Evolutionary conservation across 768 basidiomycete genomes (phyloP).

Genomic region (Leucocoprinus sp.): DNA sequence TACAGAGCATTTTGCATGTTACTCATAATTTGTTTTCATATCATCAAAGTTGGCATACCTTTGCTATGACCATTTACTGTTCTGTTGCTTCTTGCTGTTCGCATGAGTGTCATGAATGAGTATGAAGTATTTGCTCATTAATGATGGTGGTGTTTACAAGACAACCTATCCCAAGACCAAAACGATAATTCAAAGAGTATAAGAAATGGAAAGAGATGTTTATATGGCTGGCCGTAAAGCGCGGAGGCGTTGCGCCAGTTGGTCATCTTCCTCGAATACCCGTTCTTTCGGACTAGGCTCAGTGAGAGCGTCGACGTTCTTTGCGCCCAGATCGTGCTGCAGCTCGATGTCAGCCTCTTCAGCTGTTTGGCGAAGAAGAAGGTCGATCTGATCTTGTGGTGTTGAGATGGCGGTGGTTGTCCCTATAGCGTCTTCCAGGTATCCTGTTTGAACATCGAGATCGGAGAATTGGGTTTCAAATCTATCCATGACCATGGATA

Average conservation of each 20-base stretch:
- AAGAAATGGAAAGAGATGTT: conserved; percentile 1
- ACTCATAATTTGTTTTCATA: neutral
- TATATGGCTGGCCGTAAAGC: conserved; percentile 77
- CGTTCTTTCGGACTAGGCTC: conserved; percentile 42
- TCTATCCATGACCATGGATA: conserved; percentile 98
- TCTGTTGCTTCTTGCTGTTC: neutral
- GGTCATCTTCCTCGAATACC: conserved; percentile 68
- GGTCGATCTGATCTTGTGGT: conserved; percentile 95
- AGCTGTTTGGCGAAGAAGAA: conserved; percentile 85
- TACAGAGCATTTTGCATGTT: neutral
- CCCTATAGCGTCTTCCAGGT: conserved; percentile 97
- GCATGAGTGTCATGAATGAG: neutral
- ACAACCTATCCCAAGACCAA: conserved; percentile 3
- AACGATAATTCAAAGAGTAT: conserved; percentile 1
- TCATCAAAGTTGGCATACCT: conserved; percentile 1
- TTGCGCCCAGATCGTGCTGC: conserved; percentile 78
- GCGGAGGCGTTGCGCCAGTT: conserved; percentile 79
- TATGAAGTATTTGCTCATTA: neutral
- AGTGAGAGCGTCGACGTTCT: conserved; percentile 50
- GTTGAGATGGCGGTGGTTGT: conserved; percentile 88
- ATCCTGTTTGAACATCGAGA: conserved; percentile 94
- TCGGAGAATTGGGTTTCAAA: conserved; percentile 96
- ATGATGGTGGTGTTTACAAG: neutral
- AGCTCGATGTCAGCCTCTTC: conserved; percentile 96
- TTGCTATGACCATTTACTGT: neutral